A percentile compares a stretch with the other conserved stretches of the same genome.
Evolutionary conservation across 2,329 filamentous ascomycete species (phyloP).

Genomic region (Fusarium temperatum): DNA sequence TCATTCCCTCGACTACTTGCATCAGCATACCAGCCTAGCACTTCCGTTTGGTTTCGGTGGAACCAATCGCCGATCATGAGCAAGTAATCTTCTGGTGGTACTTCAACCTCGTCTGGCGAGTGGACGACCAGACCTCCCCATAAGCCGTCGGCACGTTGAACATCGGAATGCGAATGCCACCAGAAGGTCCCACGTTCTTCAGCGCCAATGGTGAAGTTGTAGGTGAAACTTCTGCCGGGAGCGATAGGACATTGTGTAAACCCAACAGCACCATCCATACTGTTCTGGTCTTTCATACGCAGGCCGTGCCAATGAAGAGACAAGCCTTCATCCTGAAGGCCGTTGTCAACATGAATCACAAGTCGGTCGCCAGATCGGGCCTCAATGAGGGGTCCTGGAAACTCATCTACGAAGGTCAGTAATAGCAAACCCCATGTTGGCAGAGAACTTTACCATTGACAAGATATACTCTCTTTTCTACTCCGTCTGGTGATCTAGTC

Average conservation of each 20-base stretch:
- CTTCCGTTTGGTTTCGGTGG: not conserved
- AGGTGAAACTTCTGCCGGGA: rapidly evolving
- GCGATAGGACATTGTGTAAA: not conserved
- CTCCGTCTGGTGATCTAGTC: not conserved
- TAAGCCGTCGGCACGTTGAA: not conserved
- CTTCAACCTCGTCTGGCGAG: rapidly evolving
- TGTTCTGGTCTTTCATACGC: not conserved
- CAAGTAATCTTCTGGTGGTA: not conserved
- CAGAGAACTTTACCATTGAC: not conserved
- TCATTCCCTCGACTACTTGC: conserved; percentile 7
- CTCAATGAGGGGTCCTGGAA: not conserved
- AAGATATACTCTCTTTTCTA: not conserved
- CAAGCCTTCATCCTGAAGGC: not conserved
- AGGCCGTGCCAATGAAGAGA: conserved; percentile 12
- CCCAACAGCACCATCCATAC: conserved; percentile 2
- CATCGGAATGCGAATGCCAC: conserved; percentile 6
- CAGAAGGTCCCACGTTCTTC: not conserved
- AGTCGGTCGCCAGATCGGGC: not conserved
- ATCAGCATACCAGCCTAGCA: not conserved
- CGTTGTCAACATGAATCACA: not conserved
- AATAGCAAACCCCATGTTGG: rapidly evolving
- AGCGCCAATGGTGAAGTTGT: not conserved
- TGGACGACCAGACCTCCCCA: not conserved
- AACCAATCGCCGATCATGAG: conserved; percentile 2
- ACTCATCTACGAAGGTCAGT: not conserved